Evolutionary conservation across 768 basidiomycete species (phyloP), one percentile per base, ranked within the genome.

Genomic region (Coprinopsis sp.): DNA sequence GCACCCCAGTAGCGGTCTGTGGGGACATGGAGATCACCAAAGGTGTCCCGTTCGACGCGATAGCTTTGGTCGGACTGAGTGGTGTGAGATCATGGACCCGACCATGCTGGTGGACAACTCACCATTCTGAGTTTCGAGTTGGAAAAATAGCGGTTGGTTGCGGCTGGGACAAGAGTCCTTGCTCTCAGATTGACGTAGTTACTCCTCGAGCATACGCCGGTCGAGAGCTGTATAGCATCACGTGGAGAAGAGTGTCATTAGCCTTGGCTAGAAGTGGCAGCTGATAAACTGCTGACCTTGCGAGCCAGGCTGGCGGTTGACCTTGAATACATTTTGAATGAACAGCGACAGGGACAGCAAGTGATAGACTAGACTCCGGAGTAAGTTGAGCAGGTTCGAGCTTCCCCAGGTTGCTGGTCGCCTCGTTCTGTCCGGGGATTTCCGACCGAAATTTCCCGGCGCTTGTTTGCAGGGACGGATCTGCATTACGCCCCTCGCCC

Each of bases 1-100:
- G 94, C 94, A 50, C 96, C 96, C 92, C 94, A 99, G 69, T 98
- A 97, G 48, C 85, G 80, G 51, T 74, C 70, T 18, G 69, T 64
- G 30, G 74, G 74, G 31, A 99, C 96, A 55, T 87, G 77, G 31
- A 99, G 79, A 51, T 93, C 90, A 27, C 96, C 96, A 63, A 99
- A 98, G 2, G 96, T 97, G 65, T 98, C 96, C 54, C 74, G 83
- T 68, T 99, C 95, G 19, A 74, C 70, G 49, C 94, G 87, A 64
- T 78, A 84, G 56, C 77, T 71, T 48, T 76, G 71, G 23, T 60
- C 64, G 13, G 73, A 65, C 73, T 74, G 44, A 4, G 11, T 40
- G 3, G 44, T 30, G 38, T 37, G 25, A n/a, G 11, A n/a, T 11
- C 24, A 30, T 39, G 6, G 12, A 22, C 19, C 23, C 10, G 16